Evolutionary conservation across 441 rosid genomes (phyloP), one percentile per base, ranked within the genome.

Genomic region (Biscutella laevigata): DNA sequence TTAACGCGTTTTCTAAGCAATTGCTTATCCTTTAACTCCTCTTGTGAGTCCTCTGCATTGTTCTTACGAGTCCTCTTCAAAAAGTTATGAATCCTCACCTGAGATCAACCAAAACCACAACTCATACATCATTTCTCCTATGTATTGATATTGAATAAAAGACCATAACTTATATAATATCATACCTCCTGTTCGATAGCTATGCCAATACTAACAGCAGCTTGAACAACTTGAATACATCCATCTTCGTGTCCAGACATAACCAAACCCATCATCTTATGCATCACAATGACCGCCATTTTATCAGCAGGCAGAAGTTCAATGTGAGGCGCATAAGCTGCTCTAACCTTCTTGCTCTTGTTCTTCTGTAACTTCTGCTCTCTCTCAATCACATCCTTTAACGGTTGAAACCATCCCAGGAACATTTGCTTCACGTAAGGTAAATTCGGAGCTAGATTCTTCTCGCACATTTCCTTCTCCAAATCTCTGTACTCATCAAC

Each of bases 281-380:
- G 91, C 97, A 89, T 89, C 40, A 84, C 84, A 64, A 89, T 84
- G 45, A 89, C 71, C 2, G 95, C 97, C 88, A 89, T 82, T 69
- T 86, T 89, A 59, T 89, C 97, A 4, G 94, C 78, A 2, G 95
- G 83, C 59, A 89, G 52, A 62, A 80, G 70, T 12, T 82, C 94
- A 19, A 89, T 76, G 33, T 86, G 78, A 8, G 91, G 97, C 0
- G 95, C 82, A 64, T 80, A 86, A 3, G 95, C 94, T 1, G 86
- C 82, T 74, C 79, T 86, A 39, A 76, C 77, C 49, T 76, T 83
- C 76, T 76, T 76, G 16, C 61, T 75, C 67, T 78, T 78, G 3
- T 74, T 70, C 51, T 73, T 76, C 74, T 80, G 94, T 54, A 66
- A 9, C 67, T 48, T 70, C 78, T 89, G 91, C 66, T 89, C 97